Percentiles rank a stretch among this genome's conserved stretches.
phyloP scores from a whole-genome alignment of 2,329 filamentous ascomycete species.

The Alternaria hordeiaustralica region DNA sequence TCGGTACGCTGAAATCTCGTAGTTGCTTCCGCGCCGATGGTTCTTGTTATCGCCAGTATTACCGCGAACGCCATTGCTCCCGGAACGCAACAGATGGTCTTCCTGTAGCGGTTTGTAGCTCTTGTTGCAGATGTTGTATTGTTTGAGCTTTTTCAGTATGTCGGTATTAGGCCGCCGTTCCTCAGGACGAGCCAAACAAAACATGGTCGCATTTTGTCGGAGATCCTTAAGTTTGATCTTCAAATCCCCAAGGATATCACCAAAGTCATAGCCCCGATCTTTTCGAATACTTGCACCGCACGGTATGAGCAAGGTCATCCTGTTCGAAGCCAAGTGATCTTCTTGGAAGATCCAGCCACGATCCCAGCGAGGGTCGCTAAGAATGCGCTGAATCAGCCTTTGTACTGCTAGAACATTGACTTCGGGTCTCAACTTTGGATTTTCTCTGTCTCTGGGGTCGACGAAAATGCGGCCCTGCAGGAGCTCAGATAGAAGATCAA shows the following conservation, averaged over 20 bases:
- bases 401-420: conserved; percentile 6
- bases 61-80: not conserved
- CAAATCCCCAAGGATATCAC: conserved; percentile 17
- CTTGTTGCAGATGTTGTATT: conserved; percentile 30
- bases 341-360: conserved; percentile 35
- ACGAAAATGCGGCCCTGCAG: conserved; percentile 8
- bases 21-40: not conserved
- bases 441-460: not conserved
- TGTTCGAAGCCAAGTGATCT: conserved; percentile 22
- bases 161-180: conserved; percentile 7
- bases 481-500: conserved; percentile 13
- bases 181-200: conserved; percentile 18
- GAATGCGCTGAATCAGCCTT: conserved; percentile 16
- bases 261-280: conserved; percentile 1
- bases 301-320: conserved; percentile 27
- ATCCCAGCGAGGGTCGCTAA: conserved; percentile 25
- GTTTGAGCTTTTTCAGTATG: conserved; percentile 23
- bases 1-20: conserved; percentile 2
- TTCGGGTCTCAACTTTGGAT: not conserved
- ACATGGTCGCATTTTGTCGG: conserved; percentile 21
- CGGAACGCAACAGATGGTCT: not conserved
- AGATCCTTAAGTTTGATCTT: conserved; percentile 16
- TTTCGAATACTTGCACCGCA: not conserved
- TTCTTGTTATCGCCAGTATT: not conserved
- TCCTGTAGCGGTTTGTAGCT: not conserved